Evolutionary conservation across 2,329 filamentous ascomycete species (phyloP), one percentile per base, ranked within the genome.

Genomic region (Talaromyces sp.): DNA sequence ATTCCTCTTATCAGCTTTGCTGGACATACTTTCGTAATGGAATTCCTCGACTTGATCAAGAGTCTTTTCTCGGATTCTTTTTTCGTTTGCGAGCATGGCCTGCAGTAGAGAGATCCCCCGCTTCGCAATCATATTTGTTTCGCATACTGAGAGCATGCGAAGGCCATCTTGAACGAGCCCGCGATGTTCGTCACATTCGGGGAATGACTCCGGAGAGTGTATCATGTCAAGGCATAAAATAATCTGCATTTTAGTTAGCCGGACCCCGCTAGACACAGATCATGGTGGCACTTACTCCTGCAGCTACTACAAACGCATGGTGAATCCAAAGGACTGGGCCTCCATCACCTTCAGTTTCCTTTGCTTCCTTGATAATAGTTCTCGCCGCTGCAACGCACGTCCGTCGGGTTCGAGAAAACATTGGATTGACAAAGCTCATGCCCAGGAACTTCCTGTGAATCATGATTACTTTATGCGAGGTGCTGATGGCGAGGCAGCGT

Each of bases 381-480:
- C 69, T 71, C 21, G 70, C 67, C 2, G 70, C 70, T 11, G 66
- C 70, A 48, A 70, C 65, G 56, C 72, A 75, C 1, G 73, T 74
- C 67, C 71, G 71, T 19, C 74, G 66, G 13, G 70, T 75, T 58
- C 74, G 74, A 7, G 69, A 68, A 56, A 73, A 77, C 11, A 70
- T 67, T 5, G 64, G 63, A 43, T 73, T 70, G 13, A 70, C 73
- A 61, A 76, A 75, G 51, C 73, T 75, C 31, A 66, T 66, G 17
- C 70, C 70, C 2, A 76, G 62, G 52, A 75, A 76, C 45, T 67
- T 70, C 57, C 75, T 69, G 40, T 75, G 72, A 3, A 74, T 67
- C 74, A 75, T 76, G 60, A 76, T 75, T 28, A 75, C 69, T 60
- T 77, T 76, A 51, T 77, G 74, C 11, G 69, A 69, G 15, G 65